Percentiles rank a stretch among this genome's conserved stretches.
phyloP scores from a whole-genome alignment of 768 basidiomycete genomes.

The Gloeophyllum trabeum region DNA sequence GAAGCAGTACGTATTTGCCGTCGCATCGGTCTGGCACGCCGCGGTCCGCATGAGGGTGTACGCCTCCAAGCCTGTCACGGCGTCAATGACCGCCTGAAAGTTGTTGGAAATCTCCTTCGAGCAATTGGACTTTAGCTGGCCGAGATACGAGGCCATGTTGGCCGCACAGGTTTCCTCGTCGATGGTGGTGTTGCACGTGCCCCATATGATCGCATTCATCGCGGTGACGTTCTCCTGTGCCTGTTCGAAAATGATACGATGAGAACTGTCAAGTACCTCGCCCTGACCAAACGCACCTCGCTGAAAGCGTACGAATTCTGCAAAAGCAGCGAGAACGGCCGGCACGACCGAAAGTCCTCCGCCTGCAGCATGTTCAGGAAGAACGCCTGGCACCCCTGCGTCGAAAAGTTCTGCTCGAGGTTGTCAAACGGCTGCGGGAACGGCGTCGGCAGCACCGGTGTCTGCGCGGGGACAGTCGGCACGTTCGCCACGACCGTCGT shows the following conservation, averaged over 20 bases:
- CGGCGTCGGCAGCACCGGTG: slow-evolving; percentile 54
- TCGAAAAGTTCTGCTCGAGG: slow-evolving; percentile 56
- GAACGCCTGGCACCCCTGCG: slow-evolving; percentile 52
- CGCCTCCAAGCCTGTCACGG: slow-evolving; percentile 49
- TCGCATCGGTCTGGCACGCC: slow-evolving; percentile 48
- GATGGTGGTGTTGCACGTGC: slow-evolving; percentile 60
- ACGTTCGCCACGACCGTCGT: slow-evolving; percentile 8
- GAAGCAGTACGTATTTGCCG: slow-evolving; percentile 63
- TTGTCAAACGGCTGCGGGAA: slow-evolving; percentile 72
- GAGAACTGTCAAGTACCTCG: background rate
- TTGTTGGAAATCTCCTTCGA: background rate
- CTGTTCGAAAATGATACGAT: slow-evolving; percentile 24
- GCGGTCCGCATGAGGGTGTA: slow-evolving; percentile 51
- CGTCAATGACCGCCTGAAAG: background rate
- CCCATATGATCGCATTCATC: slow-evolving; percentile 65
- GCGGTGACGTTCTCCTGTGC: slow-evolving; percentile 50
- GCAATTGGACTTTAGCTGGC: slow-evolving; percentile 13
- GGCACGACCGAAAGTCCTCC: slow-evolving; percentile 54
- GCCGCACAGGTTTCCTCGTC: slow-evolving; percentile 38
- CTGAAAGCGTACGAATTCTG: slow-evolving; percentile 43
- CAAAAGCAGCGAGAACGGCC: slow-evolving; percentile 61
- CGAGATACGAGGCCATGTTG: slow-evolving; percentile 66
- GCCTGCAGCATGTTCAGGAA: slow-evolving; percentile 66
- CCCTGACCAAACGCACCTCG: slow-evolving; percentile 27
- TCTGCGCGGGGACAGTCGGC: slow-evolving; percentile 36